Base-by-base conservation (phyloP, 345 rosid genomes). In the Anacardium occidentale region DNA sequence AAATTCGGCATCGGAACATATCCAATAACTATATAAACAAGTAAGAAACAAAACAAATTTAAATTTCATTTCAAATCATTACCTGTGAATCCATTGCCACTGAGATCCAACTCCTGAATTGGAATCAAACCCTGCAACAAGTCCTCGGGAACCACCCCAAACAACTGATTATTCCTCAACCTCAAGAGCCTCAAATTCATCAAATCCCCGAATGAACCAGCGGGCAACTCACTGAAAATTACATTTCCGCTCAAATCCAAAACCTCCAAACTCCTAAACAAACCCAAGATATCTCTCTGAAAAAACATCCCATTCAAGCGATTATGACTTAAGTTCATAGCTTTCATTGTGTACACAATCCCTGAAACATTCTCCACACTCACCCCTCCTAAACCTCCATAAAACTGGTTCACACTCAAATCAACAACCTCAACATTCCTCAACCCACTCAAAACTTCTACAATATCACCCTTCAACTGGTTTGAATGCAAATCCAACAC, bases 71-170 rank as follows among this genome's bases (percentile, higher is more conserved):
- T 26, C 47, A 73, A 21, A 32, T 64, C 62, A 45, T 63, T 78
- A 89, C 98, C 97, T 72, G 97, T 92, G 73, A 94, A 92, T 61
- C 90, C 92, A 77, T 92, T 94, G 82, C 79, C 73, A 63, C 97
- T 87, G 76, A 94, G 97, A 92, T 94, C 98, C 86, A 94, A 57
- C 79, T 89, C 97, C 48, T 32, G 83, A 78, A 92, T 22, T 0
- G 88, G 88, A 64, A 85, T 77, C 62, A 77, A 73, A 32, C 88
- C 87, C 69, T 85, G 84, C 18, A 92, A 50, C 86, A 94, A 75
- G 74, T 88, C 97, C 55, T 59, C 68, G 0, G 97, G 95, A 15
- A 94, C 74, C 13, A 68, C 34, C 45, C 98, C 98, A 29, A 76
- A 88, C 34, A 94, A 71, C 73, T 73, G 80, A 75, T 94, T 94